These are phyloP conservation scores for Aureobasidium sp. DNA, from an alignment of 2,329 filamentous ascomycete species.

Conservation along the genomic window DNA sequence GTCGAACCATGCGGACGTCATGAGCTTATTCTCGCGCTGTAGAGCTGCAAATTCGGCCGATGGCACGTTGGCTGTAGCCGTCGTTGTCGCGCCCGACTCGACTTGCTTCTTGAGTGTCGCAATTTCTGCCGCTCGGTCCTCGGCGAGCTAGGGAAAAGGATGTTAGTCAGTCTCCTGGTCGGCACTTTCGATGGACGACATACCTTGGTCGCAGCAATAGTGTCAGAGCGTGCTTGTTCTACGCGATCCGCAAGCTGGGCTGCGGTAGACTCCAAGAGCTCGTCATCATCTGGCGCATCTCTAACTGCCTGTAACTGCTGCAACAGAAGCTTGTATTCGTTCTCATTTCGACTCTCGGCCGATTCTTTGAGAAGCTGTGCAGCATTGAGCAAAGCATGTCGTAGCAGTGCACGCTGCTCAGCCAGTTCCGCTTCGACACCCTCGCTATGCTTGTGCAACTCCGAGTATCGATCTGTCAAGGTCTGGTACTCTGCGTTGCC, in stretches of 20 bases:
- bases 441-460: conserved; percentile 20
- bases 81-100: not conserved
- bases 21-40: conserved; percentile 69
- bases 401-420: conserved; percentile 21
- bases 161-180: not conserved
- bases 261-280: conserved; percentile 15
- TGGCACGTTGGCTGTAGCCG: not conserved
- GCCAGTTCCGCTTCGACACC: conserved; percentile 20
- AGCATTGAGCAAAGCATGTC: conserved; percentile 20
- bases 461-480: conserved; percentile 17
- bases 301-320: conserved; percentile 19
- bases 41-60: conserved; percentile 55
- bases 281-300: conserved; percentile 14
- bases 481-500: conserved; percentile 17
- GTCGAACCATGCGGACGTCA: conserved; percentile 81
- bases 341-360: conserved; percentile 17
- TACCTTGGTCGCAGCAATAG: conserved; percentile 14
- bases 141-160: conserved; percentile 5
- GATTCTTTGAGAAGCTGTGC: conserved; percentile 16
- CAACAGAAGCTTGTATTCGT: conserved; percentile 21
- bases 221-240: conserved; percentile 15
- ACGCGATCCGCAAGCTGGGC: conserved; percentile 17
- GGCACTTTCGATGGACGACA: not conserved
- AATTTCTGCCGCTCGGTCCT: not conserved
- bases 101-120: conserved; percentile 16